Evolutionary conservation across 108 stramenopile species (phyloP).

Genomic region (Conticribra guillardii): DNA sequence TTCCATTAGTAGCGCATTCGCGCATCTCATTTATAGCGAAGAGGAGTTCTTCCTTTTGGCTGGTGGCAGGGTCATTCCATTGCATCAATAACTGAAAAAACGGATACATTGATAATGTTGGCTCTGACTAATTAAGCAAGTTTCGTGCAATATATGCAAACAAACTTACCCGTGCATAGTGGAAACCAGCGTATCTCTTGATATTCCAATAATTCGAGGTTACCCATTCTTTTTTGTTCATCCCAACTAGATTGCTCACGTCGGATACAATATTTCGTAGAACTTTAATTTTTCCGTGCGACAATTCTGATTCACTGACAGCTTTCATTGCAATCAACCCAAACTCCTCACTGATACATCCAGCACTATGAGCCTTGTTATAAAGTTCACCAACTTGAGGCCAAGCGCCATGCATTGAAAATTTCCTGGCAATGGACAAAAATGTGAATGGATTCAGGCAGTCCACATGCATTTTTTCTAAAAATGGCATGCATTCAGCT

Average conservation of each 20-base stretch:
- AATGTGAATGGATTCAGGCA: slow-evolving; percentile 43
- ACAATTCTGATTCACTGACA: slow-evolving; percentile 42
- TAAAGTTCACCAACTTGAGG: slow-evolving; percentile 57
- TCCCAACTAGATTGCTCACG: slow-evolving; percentile 46
- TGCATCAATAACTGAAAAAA: slow-evolving; percentile 63
- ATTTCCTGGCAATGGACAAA: slow-evolving; percentile 34
- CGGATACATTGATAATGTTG: no score
- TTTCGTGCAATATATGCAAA: no score
- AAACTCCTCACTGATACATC: slow-evolving; percentile 68
- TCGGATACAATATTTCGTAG: slow-evolving; percentile 66
- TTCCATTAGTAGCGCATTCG: slow-evolving; percentile 32
- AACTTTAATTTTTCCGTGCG: slow-evolving; percentile 56
- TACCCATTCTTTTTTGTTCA: slow-evolving; percentile 55
- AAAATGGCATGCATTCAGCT: slow-evolving; percentile 32
- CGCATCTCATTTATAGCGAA: slow-evolving; percentile 67
- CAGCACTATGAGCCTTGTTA: slow-evolving; percentile 44
- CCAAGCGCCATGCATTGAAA: slow-evolving; percentile 43
- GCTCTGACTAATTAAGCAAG: no score
- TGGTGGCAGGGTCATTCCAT: slow-evolving; percentile 70
- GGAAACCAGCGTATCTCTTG: slow-evolving; percentile 63
- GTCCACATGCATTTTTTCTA: slow-evolving; percentile 14
- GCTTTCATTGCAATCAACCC: slow-evolving; percentile 69
- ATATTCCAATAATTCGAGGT: slow-evolving; percentile 66
- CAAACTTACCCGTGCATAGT: slow-evolving; percentile 61
- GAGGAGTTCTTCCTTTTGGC: slow-evolving; percentile 60